These are phyloP conservation scores for Neoboletus magnificus DNA, from an alignment of 768 basidiomycete species.

Conservation along the genomic window DNA sequence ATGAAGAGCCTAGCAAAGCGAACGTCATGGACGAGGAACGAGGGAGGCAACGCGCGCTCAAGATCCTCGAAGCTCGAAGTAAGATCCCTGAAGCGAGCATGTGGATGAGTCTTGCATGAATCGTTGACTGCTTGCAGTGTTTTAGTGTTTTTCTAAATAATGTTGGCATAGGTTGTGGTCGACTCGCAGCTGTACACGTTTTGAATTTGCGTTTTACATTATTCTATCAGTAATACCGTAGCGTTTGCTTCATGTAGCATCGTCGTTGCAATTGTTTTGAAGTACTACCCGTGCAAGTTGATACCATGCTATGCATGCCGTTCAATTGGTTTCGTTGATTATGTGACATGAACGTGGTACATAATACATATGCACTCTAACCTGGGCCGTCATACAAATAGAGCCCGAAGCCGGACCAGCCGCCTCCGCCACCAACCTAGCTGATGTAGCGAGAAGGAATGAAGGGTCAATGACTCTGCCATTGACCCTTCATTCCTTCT, in stretches of 20 bases:
- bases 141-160: slow-evolving; percentile 1
- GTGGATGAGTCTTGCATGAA: slow-evolving; percentile 74
- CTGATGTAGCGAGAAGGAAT: too few species aligned
- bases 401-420: neutral
- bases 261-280: slow-evolving; percentile 22
- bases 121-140: neutral
- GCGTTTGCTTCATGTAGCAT: slow-evolving; percentile 30
- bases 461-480: too few species aligned
- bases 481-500: neutral
- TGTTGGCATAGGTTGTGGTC: slow-evolving; percentile 13
- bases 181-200: slow-evolving; percentile 10
- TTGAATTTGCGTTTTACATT: slow-evolving; percentile 20
- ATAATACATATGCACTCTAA: too few species aligned
- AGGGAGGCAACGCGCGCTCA: slow-evolving; percentile 57
- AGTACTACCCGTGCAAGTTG: slow-evolving; percentile 14
- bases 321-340: neutral
- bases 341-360: too few species aligned
- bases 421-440: neutral
- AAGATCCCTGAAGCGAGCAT: slow-evolving; percentile 68
- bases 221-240: slow-evolving; percentile 32
- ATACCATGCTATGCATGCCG: slow-evolving; percentile 7
- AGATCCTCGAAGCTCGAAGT: slow-evolving; percentile 67
- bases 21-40: slow-evolving; percentile 35
- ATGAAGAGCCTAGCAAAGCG: slow-evolving; percentile 20
- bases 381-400: too few species aligned